These are phyloP conservation scores for Sonneratia caseolaris DNA, from an alignment of 345 rosid genomes.

Conservation along the genomic window DNA sequence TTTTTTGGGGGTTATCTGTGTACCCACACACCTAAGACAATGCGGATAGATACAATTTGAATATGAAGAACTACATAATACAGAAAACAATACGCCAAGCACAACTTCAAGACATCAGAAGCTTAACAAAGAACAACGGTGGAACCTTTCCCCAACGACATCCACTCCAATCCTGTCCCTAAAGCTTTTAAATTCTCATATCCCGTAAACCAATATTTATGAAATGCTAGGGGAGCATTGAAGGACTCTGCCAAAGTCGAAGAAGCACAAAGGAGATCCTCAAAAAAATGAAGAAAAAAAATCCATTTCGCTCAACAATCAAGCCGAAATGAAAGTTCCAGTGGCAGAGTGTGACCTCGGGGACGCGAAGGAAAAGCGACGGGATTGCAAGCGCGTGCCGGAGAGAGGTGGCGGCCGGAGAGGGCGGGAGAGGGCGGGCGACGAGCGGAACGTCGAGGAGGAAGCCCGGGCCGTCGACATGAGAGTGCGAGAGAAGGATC, in stretches of 20 bases:
- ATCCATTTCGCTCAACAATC: not conserved
- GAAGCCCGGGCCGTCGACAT: constrained; percentile 38
- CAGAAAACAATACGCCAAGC: not conserved
- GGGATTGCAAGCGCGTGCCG: constrained; percentile 46
- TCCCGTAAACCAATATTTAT: not conserved
- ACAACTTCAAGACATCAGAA: not conserved
- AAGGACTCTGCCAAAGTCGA: not conserved
- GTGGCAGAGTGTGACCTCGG: constrained; percentile 38
- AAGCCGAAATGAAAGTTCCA: not conserved
- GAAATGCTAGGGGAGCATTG: not conserved
- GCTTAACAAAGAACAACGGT: not conserved
- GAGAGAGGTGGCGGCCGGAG: constrained; percentile 50
- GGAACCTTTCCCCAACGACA: not conserved
- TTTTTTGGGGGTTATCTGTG: no score
- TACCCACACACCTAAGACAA: not conserved
- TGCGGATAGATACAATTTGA: not conserved
- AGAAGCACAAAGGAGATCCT: not conserved
- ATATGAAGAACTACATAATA: not conserved
- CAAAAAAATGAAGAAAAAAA: not conserved
- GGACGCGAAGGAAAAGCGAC: constrained; percentile 47
- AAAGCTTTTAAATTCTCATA: not conserved
- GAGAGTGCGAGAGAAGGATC: constrained; percentile 40
- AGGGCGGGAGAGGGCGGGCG: constrained; percentile 42
- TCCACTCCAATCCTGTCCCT: not conserved
- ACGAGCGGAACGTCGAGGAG: constrained; percentile 46